Percentiles rank a stretch among this genome's conserved stretches.
Conservation (phyloP, 2,329 filamentous ascomycete species). For the Cladosporium cucumerinum region DNA sequence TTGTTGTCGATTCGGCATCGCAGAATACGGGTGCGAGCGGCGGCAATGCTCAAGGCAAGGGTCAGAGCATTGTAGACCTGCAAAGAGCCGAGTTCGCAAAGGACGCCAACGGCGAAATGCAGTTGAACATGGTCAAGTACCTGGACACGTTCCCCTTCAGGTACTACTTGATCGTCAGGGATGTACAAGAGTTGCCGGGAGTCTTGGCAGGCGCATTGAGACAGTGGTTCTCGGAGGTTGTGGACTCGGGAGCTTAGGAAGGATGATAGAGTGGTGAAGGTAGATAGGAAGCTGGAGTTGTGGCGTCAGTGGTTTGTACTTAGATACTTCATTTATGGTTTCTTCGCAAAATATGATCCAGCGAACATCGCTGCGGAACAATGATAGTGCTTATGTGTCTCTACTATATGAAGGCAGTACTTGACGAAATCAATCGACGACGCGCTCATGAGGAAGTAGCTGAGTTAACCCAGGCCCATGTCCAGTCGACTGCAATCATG, state of each 20-base stretch:
- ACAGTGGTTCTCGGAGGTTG: slow-evolving; percentile 87
- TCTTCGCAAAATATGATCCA: neutral
- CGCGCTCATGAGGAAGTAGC: neutral
- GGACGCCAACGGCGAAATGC: slow-evolving; percentile 60
- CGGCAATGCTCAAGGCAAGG: slow-evolving; percentile 38
- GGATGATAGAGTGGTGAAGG: neutral
- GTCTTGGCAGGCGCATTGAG: slow-evolving; percentile 84
- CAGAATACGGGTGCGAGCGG: slow-evolving; percentile 18
- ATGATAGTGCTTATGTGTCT: neutral
- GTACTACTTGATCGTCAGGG: slow-evolving; percentile 92
- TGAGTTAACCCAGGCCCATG: neutral
- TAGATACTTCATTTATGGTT: neutral
- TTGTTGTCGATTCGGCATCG: slow-evolving; percentile 73
- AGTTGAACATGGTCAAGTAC: slow-evolving; percentile 81
- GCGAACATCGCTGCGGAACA: neutral
- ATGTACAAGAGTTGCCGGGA: slow-evolving; percentile 84
- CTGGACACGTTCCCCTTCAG: slow-evolving; percentile 94
- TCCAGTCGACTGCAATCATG: neutral
- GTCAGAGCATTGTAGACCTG: slow-evolving; percentile 74
- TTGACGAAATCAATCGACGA: neutral
- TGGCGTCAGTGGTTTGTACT: neutral
- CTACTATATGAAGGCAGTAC: neutral
- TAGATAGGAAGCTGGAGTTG: neutral
- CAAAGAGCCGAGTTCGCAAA: slow-evolving; percentile 80
- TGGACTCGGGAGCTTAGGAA: slow-evolving; percentile 37